These are phyloP conservation scores for Colletotrichum endophyticum DNA, from an alignment of 2,329 filamentous ascomycete genomes.

Conservation along the genomic window DNA sequence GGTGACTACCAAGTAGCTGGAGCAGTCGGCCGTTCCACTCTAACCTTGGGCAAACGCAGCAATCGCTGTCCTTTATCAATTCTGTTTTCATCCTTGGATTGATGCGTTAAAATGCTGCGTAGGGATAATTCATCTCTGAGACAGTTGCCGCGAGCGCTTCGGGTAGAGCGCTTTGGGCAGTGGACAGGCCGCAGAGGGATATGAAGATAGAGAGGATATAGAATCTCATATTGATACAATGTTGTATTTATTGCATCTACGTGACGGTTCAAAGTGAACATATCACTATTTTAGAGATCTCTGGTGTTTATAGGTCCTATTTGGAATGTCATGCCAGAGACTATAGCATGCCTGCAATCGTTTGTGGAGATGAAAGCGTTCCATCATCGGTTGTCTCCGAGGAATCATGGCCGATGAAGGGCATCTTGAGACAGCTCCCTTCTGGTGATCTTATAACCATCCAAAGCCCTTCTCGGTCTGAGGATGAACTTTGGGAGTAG, in stretches of 20 bases:
- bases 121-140: background rate
- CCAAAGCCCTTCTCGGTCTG: background rate
- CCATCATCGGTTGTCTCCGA: background rate
- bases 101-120: background rate
- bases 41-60: background rate
- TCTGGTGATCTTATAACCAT: background rate
- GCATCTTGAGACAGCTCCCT: background rate
- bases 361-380: background rate
- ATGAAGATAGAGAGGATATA: background rate
- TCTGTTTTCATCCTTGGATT: background rate
- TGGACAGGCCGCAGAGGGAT: background rate
- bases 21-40: background rate
- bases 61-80: background rate
- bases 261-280: background rate
- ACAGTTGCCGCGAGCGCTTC: background rate
- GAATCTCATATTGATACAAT: background rate
- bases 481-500: background rate
- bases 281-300: background rate
- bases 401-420: background rate
- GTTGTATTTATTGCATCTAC: background rate
- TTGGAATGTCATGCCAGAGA: background rate
- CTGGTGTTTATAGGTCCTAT: background rate
- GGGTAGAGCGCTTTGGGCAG: background rate
- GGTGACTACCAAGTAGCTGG: background rate
- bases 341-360: background rate